Evolutionary conservation across 2,329 filamentous ascomycete genomes (phyloP).

Genomic region (Lecanoromycetidae sp.): DNA sequence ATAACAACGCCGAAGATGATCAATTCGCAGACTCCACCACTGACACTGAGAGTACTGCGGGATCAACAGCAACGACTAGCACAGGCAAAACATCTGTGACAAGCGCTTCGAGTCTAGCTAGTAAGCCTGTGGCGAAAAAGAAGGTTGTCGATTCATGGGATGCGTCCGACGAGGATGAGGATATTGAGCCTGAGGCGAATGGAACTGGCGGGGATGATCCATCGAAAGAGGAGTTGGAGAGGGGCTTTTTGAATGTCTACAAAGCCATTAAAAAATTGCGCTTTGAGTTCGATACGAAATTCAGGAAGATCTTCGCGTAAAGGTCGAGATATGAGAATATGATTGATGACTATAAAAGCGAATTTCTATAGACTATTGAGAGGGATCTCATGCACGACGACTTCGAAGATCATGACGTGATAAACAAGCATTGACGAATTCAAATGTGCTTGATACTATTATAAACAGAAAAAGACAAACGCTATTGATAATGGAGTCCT

Average conservation of each 20-base stretch:
- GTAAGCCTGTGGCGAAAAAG: slow-evolving; percentile 6
- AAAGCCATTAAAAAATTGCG: slow-evolving; percentile 24
- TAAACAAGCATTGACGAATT: too few species aligned
- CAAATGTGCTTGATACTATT: too few species aligned
- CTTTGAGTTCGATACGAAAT: slow-evolving; percentile 26
- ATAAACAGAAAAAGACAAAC: too few species aligned
- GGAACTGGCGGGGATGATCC: not conserved
- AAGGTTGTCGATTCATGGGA: slow-evolving; percentile 16
- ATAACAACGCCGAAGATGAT: slow-evolving; percentile 13
- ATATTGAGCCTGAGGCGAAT: not conserved
- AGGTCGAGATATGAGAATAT: not conserved
- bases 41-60: slow-evolving; percentile 1
- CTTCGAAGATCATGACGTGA: too few species aligned
- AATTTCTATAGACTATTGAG: slow-evolving; percentile 1
- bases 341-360: not conserved
- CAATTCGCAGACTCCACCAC: slow-evolving; percentile 15
- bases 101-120: not conserved
- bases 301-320: slow-evolving; percentile 26
- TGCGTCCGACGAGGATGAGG: slow-evolving; percentile 14
- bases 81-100: slow-evolving; percentile 7
- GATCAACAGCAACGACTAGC: not conserved
- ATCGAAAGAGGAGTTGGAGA: slow-evolving; percentile 14
- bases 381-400: not conserved
- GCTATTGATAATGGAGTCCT: too few species aligned
- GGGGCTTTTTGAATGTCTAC: slow-evolving; percentile 20